phyloP scores from a whole-genome alignment of 208 protist genomes.

The Leishmania amazonensis region DNA sequence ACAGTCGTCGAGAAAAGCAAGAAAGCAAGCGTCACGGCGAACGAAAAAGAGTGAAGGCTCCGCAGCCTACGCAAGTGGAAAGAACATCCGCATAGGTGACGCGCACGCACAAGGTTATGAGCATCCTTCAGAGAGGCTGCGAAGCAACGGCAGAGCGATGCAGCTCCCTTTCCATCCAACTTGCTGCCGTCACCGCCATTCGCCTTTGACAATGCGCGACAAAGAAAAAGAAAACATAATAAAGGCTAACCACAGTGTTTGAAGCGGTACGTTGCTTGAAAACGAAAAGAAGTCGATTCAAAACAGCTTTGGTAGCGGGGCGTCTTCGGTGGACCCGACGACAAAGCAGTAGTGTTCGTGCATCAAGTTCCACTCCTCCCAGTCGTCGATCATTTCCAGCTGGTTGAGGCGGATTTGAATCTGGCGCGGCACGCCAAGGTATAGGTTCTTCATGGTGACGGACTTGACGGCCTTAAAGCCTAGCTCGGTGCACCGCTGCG shows the following conservation, averaged over 20 bases:
- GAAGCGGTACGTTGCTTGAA: neutral
- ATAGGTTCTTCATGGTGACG: slow-evolving; percentile 78
- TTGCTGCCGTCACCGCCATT: neutral
- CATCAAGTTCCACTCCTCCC: slow-evolving; percentile 93
- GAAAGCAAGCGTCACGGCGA: neutral
- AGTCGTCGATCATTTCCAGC: slow-evolving; percentile 92
- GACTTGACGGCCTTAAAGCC: slow-evolving; percentile 72
- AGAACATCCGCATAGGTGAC: neutral
- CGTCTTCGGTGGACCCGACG: slow-evolving; percentile 55
- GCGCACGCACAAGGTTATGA: neutral
- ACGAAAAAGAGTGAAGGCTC: too few species aligned
- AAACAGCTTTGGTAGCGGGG: slow-evolving; percentile 51
- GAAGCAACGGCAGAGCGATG: neutral
- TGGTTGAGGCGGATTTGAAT: slow-evolving; percentile 66
- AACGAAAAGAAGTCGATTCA: neutral
- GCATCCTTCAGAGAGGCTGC: neutral
- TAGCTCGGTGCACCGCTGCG: slow-evolving; percentile 60
- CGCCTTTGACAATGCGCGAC: neutral
- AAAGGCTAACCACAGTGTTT: neutral
- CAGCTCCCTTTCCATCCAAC: neutral
- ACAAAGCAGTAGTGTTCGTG: slow-evolving; percentile 94
- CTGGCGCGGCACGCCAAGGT: slow-evolving; percentile 74
- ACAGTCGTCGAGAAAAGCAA: neutral
- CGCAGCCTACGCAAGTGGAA: neutral
- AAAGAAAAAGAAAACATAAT: too few species aligned